phyloP scores from a whole-genome alignment of 805 yeast genomes.

The Saccharomycopsis fodiens region DNA sequence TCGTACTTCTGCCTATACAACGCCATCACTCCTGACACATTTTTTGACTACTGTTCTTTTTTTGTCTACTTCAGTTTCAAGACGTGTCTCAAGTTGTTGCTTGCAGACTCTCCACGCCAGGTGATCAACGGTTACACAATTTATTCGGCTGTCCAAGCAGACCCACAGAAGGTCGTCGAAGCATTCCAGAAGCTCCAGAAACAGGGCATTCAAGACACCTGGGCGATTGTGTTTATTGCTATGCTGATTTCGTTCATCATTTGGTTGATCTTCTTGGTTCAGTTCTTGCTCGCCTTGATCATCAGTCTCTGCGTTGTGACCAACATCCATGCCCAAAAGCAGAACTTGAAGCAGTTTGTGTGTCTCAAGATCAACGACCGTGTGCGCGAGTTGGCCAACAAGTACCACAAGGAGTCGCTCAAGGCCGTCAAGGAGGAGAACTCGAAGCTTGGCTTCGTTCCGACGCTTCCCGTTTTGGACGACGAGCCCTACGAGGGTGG shows the following conservation, averaged over 20 bases:
- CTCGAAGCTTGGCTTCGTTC: conserved; percentile 22
- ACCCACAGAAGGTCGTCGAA: conserved; percentile 27
- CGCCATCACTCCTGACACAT: conserved; percentile 55
- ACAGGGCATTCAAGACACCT: conserved; percentile 52
- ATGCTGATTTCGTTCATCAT: conserved; percentile 70
- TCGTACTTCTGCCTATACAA: conserved; percentile 67
- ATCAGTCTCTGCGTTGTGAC: conserved; percentile 45
- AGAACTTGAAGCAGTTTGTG: conserved; percentile 52
- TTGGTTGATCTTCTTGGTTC: conserved; percentile 61
- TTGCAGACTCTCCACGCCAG: conserved; percentile 86
- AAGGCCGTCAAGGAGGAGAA: conserved; percentile 24
- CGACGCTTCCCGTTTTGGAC: conserved; percentile 24
- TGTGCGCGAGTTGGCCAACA: conserved; percentile 44
- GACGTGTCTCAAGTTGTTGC: conserved; percentile 50
- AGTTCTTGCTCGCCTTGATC: conserved; percentile 47
- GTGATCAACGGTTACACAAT: conserved; percentile 73
- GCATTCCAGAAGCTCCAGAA: conserved; percentile 31
- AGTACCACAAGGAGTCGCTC: conserved; percentile 29
- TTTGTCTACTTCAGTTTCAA: conserved; percentile 58
- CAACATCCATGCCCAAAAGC: conserved; percentile 32
- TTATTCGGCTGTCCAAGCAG: conserved; percentile 38
- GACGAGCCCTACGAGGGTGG: background rate
- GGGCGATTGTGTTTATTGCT: conserved; percentile 65
- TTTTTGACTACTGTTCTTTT: conserved; percentile 62
- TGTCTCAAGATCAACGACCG: conserved; percentile 50